Evolutionary conservation across 352 stramenopile species (phyloP).

Genomic region (Pythium pyrilobum): DNA sequence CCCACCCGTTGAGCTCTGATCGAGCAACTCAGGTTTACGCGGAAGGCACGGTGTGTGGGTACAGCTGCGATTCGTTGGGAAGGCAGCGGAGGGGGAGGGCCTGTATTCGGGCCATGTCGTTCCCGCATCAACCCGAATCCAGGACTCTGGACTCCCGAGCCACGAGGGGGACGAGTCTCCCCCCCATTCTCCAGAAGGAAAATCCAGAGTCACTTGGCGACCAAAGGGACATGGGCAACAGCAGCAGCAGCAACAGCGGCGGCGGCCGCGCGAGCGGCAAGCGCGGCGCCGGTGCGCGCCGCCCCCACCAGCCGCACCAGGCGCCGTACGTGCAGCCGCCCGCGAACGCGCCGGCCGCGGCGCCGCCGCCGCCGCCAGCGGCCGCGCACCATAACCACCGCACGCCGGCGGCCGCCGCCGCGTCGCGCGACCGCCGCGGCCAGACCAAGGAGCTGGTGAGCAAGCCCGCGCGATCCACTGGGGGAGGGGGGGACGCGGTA

Average conservation of each 20-base stretch:
- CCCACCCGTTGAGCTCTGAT: no score
- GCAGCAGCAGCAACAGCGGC: conserved; percentile 40
- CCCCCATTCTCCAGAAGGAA: no score
- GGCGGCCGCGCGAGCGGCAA: conserved; percentile 17
- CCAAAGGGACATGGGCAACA: conserved; percentile 54
- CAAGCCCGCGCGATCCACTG: not conserved
- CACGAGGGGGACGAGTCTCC: no score
- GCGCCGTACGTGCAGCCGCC: conserved; percentile 27
- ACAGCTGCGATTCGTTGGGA: no score
- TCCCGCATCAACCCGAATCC: no score
- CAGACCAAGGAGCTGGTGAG: conserved; percentile 67
- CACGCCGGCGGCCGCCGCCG: conserved; percentile 14
- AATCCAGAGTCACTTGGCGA: no score
- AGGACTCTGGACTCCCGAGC: no score
- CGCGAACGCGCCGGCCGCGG: not conserved
- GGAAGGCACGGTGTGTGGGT: no score
- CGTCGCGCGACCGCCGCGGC: conserved; percentile 48
- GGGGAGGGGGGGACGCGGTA: not conserved
- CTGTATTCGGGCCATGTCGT: no score
- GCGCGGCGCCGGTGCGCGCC: conserved; percentile 24
- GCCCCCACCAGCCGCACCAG: conserved; percentile 32
- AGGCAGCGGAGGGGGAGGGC: no score
- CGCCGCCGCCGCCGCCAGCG: conserved; percentile 11
- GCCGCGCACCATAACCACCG: conserved; percentile 11
- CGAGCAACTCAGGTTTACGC: no score